Evolutionary conservation across 2,329 filamentous ascomycete species (phyloP), one percentile per base, ranked within the genome.

Genomic region (Dendrostoma leiphaemia): DNA sequence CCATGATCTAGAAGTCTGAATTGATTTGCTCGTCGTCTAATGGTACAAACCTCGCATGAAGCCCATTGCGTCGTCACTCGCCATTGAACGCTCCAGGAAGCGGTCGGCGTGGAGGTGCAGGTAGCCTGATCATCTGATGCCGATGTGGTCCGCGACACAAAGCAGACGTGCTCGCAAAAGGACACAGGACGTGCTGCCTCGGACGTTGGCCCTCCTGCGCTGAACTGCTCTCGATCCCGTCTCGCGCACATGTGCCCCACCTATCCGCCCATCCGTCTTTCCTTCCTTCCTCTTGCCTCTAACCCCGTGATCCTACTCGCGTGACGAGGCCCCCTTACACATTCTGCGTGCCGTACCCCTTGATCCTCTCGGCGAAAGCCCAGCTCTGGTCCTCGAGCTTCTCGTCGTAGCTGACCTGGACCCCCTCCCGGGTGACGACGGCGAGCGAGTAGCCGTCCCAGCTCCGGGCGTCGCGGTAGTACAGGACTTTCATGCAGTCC

Each of bases 401-500:
- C 79, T 96, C 89, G 65, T 89, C 77, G 73, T 95, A 85, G 71
- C 86, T 87, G 62, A 97, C 70, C 52, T 95, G 88, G 56, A 97
- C 85, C n/a, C 89, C 91, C 46, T 91, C 90, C 74, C 91, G 89
- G 53, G 90, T 94, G 53, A 99, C 81, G 51, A 97, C 81, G 19
- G 93, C 93, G 69, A 97, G 86, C 61, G 90, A 94, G 78, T 97
- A 99, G 63, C 83, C 81, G 74, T 97, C 91, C 74, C 94, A 76
- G 76, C 90, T 95, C 72, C 94, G 86, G 41, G 94, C 94, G 74
- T 99, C 94, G 65, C 94, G 84, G 80, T 99, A 99, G 79, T 90
- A 99, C 58, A 99, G 81, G 50, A 97, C 93, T 83, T 97, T 97
- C 90, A 99, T 92, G 74, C 91, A 96, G 76, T 96, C 89, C 78